Percentiles rank a stretch among this genome's conserved stretches.
phyloP scores from a whole-genome alignment of 345 rosid genomes.

The Eucalyptus erythrocorys region DNA sequence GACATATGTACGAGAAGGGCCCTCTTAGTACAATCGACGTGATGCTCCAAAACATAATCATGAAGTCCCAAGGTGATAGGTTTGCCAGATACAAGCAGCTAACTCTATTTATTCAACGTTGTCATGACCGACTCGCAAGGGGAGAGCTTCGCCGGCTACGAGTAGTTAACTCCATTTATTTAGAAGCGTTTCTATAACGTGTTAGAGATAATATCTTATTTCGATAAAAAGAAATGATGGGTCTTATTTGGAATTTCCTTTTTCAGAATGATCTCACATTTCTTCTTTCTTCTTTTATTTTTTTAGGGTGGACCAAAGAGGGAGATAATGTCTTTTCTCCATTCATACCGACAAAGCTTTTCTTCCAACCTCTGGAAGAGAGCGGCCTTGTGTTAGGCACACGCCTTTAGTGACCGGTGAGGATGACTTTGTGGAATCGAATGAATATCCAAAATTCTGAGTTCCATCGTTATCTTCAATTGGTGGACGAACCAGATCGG shows the following conservation, averaged over 20 bases:
- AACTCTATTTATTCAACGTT: neutral
- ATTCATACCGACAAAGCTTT: neutral
- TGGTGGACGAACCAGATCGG: neutral
- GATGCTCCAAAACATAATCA: neutral
- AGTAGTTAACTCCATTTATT: neutral
- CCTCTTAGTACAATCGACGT: neutral
- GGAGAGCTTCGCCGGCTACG: neutral
- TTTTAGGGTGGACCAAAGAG: neutral
- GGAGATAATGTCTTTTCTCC: neutral
- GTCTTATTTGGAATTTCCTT: neutral
- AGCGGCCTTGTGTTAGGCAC: neutral
- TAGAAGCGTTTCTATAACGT: neutral
- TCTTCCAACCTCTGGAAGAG: neutral
- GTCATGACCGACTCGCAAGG: too few relatives aligned
- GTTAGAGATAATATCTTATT: neutral
- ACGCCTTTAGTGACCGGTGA: neutral
- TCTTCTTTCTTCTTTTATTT: neutral
- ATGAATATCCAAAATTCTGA: neutral
- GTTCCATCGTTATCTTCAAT: neutral
- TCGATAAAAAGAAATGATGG: neutral
- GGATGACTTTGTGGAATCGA: neutral
- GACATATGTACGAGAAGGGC: neutral
- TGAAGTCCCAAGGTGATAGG: neutral
- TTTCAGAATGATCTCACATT: neutral
- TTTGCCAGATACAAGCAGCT: fast-evolving